Conservation (phyloP, 164 flowering plant genomes). For the Umbellularia californica region DNA sequence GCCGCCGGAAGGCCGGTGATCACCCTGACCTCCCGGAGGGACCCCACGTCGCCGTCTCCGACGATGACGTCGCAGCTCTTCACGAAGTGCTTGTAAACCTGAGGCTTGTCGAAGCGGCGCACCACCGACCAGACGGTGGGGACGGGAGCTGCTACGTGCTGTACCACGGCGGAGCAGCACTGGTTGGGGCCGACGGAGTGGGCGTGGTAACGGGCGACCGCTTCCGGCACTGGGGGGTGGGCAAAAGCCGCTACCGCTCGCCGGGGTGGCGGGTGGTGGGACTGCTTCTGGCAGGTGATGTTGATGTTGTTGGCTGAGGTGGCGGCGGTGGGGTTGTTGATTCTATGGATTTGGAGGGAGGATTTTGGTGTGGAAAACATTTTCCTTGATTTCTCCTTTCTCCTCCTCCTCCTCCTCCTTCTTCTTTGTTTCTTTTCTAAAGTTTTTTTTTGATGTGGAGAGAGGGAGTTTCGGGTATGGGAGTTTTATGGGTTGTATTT, state of each 20-base stretch:
- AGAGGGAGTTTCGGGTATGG: slow-evolving; percentile 2
- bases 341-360: slow-evolving; percentile 19
- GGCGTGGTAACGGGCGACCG: slow-evolving; percentile 42
- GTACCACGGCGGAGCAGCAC: slow-evolving; percentile 68
- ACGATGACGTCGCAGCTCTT: slow-evolving; percentile 62
- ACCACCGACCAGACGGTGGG: slow-evolving; percentile 79
- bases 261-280: not conserved
- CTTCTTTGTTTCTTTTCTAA: not conserved
- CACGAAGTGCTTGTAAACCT: slow-evolving; percentile 71
- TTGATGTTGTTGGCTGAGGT: slow-evolving; percentile 3
- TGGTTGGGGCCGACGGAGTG: slow-evolving; percentile 56
- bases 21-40: slow-evolving; percentile 58
- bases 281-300: slow-evolving; percentile 13
- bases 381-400: not conserved
- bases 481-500: not conserved
- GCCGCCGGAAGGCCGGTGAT: slow-evolving; percentile 82
- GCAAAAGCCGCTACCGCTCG: not conserved
- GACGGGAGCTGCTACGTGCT: slow-evolving; percentile 57
- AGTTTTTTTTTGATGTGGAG: not conserved
- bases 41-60: slow-evolving; percentile 56
- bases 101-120: slow-evolving; percentile 82
- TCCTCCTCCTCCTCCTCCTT: not conserved
- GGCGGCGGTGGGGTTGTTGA: slow-evolving; percentile 4
- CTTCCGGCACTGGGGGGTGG: slow-evolving; percentile 30
- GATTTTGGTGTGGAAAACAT: slow-evolving; percentile 29